Percentiles rank a stretch among this genome's conserved stretches.
Evolutionary conservation across 139 green algal genomes (phyloP).

Genomic region (Chlamydomonas sphaeroides): DNA sequence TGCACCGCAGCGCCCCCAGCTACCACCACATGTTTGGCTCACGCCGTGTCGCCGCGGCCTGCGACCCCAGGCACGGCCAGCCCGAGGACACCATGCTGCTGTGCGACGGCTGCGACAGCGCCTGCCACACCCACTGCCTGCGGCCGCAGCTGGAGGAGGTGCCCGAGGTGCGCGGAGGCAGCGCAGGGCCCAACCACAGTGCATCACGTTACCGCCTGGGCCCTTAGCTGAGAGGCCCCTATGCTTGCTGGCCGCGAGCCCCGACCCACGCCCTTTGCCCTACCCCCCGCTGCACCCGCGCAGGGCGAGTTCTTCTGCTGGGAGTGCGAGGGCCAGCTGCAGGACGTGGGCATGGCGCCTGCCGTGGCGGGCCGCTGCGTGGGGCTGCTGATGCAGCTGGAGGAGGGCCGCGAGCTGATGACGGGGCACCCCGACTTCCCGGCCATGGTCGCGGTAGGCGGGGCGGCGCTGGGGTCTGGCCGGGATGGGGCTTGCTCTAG

Average conservation of each 20-base stretch:
- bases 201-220: too few relatives aligned
- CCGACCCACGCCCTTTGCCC: not conserved
- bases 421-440: constrained; percentile 19
- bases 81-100: constrained; percentile 60
- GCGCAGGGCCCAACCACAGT: not conserved
- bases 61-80: constrained; percentile 26
- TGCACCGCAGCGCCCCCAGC: too few relatives aligned
- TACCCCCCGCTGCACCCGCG: too few relatives aligned
- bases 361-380: constrained; percentile 21
- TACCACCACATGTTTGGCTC: too few relatives aligned
- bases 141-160: constrained; percentile 35
- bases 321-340: constrained; percentile 48
- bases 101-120: constrained; percentile 66
- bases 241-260: not conserved
- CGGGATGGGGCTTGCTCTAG: too few relatives aligned
- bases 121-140: constrained; percentile 63
- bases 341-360: not conserved
- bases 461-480: too few relatives aligned
- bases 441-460: constrained; percentile 43
- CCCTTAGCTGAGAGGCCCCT: too few relatives aligned
- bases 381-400: constrained; percentile 44
- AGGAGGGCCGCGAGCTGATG: constrained; percentile 46
- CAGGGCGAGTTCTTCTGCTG: constrained; percentile 51
- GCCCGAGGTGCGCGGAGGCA: constrained; percentile 25
- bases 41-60: too few relatives aligned